phyloP scores from a whole-genome alignment of 2,329 filamentous ascomycete genomes.

The Sporothrix inflata region DNA sequence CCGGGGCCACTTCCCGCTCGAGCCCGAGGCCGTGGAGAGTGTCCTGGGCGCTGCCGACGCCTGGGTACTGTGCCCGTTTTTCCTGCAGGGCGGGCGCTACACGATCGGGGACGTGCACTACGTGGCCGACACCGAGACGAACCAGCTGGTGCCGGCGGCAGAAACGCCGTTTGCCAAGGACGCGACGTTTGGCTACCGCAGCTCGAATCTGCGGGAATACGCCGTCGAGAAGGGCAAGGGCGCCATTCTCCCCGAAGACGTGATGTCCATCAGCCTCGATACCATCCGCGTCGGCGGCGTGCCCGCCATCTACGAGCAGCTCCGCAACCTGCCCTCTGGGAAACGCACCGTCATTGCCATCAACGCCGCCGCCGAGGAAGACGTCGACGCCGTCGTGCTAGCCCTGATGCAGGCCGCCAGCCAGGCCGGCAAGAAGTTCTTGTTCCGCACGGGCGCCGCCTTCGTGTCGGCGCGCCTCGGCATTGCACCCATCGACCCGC shows the following conservation, averaged over 20 bases:
- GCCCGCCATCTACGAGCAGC: conserved; percentile 49
- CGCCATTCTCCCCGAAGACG: conserved; percentile 37
- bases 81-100: conserved; percentile 60
- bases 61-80: conserved; percentile 62
- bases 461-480: conserved; percentile 21
- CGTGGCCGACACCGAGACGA: conserved; percentile 53
- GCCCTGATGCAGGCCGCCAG: conserved; percentile 47
- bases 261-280: conserved; percentile 50
- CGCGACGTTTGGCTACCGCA: conserved; percentile 60
- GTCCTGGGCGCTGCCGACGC: conserved; percentile 55
- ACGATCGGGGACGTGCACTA: conserved; percentile 63
- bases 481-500: background rate
- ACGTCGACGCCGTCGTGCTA: conserved; percentile 58
- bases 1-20: conserved; percentile 85
- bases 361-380: conserved; percentile 54
- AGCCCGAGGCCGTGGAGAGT: conserved; percentile 69
- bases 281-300: conserved; percentile 47
- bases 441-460: conserved; percentile 38
- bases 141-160: conserved; percentile 50
- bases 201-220: conserved; percentile 57
- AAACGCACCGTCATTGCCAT: conserved; percentile 48
- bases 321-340: conserved; percentile 45
- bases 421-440: conserved; percentile 40
- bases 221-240: conserved; percentile 56
- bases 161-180: conserved; percentile 61